Base-by-base conservation (phyloP, 768 basidiomycete species). In the Podaxis sp. region DNA sequence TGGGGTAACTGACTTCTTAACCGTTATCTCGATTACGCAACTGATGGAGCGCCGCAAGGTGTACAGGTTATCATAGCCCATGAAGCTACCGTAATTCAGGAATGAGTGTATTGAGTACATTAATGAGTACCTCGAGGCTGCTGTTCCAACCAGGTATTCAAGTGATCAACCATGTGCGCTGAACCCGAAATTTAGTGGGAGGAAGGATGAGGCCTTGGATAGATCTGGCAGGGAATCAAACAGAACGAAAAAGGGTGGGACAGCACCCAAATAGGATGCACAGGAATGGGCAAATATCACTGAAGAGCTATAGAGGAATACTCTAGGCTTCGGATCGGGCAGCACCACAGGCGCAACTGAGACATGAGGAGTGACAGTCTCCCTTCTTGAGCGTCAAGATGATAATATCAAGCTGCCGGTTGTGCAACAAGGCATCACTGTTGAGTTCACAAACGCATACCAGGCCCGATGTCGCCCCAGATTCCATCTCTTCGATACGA, bases 61-160 rank as follows among this genome's bases (percentile, higher is more conserved):
- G 10, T 40, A 56, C 26, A 1, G 54, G 11, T 40, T 11, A n/a
- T 38, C 22, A 56, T 20, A 13, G 24, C 7, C 10, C 33, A 24
- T n/a, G 48, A 58, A 28, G 57, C 11, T 11, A 4, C n/a, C 30
- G 2, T 36, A 11, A 28, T 28, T 51, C 37, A 24, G 36, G 24
- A 41, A 26, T 36, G 58, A 52, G 38, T 59, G 46, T 22, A 15
- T n/a, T 33, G 11, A 26, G 48, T 38, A 17, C 13, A 30, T 50
- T 28, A 22, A 59, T 59, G 51, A 51, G 51, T 51, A 40, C 49
- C 58, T 59, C 49, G 48, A 59, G 58, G 58, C 36, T 51, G 54
- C 26, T 26, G 33, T 37, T 22, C 24, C 20, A 6, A 26, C 20
- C 8, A 46, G 17, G n/a, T 24, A 40, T 6, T 26, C 33, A 33